Conservation (phyloP, 371 early-diverging fungal genomes). For the Thermomucor indicae-seudaticae region DNA sequence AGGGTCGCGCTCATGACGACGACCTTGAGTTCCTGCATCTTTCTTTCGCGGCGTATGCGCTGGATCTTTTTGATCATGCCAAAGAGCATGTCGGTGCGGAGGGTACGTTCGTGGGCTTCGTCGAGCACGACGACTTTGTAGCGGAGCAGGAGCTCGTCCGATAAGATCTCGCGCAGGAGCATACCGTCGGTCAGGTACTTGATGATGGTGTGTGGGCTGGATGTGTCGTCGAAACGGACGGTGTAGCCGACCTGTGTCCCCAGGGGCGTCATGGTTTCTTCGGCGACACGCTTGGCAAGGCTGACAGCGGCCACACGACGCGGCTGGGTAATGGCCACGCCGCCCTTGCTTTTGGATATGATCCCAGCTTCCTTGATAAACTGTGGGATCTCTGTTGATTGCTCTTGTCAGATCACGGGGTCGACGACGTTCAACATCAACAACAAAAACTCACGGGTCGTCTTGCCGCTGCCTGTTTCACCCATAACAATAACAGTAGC, state of each 20-base stretch:
- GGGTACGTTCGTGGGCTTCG: constrained; percentile 98
- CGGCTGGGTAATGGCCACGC: constrained; percentile 95
- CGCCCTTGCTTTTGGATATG: constrained; percentile 50
- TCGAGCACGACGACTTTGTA: constrained; percentile 94
- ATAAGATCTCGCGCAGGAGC: constrained; percentile 89
- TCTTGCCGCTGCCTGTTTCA: constrained; percentile 64
- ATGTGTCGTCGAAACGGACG: constrained; percentile 94
- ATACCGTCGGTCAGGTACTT: constrained; percentile 99
- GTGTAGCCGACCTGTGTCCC: constrained; percentile 90
- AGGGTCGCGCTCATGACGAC: constrained; percentile 98
- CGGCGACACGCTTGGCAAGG: constrained; percentile 90
- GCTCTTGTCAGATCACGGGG: too few species aligned
- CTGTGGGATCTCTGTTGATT: constrained; percentile 81
- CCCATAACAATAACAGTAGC: constrained; percentile 60
- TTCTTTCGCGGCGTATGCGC: constrained; percentile 53
- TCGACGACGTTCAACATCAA: too few species aligned
- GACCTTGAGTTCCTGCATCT: constrained; percentile 70
- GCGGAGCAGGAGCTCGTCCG: constrained; percentile 70
- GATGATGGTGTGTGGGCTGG: constrained; percentile 79
- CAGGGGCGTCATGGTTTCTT: constrained; percentile 78
- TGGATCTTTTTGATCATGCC: constrained; percentile 90
- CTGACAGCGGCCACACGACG: constrained; percentile 98
- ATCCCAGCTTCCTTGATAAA: constrained; percentile 77
- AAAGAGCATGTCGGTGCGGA: constrained; percentile 96
- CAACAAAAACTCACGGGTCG: constrained; percentile 61